Evolutionary conservation across 768 basidiomycete genomes (phyloP).

Genomic region (Tulasnella calospora): DNA sequence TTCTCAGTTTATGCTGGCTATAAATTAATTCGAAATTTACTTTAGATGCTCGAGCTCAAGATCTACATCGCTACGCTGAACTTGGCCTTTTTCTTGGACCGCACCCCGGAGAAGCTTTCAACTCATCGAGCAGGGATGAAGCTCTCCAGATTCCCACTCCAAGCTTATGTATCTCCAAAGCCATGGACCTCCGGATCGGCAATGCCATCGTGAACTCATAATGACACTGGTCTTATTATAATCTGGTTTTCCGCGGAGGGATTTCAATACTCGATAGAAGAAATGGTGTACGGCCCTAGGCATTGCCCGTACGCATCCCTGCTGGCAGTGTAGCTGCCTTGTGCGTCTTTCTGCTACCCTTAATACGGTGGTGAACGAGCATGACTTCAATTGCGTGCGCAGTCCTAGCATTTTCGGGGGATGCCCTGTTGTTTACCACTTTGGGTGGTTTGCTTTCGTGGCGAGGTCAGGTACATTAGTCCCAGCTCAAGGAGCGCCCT

Average conservation of each 20-base stretch:
- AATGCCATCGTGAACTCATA: neutral
- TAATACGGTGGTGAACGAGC: too few species aligned
- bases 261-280: too few species aligned
- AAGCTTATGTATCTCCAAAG: neutral
- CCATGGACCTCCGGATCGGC: neutral
- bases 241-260: too few species aligned
- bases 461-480: neutral
- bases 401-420: too few species aligned
- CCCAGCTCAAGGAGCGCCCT: neutral
- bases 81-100: neutral
- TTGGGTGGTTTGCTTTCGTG: neutral
- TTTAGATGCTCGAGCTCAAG: neutral
- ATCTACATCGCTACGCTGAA: conserved; percentile 3
- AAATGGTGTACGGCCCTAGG: too few species aligned
- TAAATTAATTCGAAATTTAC: neutral
- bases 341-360: too few species aligned
- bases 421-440: neutral
- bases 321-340: too few species aligned
- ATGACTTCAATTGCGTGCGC: too few species aligned
- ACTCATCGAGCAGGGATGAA: neutral
- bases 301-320: too few species aligned
- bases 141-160: neutral
- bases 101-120: neutral
- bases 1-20: too few species aligned
- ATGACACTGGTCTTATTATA: too few species aligned